These are phyloP conservation scores for Pyronema omphalodes DNA, from an alignment of 495 filamentous ascomycete species.

Conservation along the genomic window DNA sequence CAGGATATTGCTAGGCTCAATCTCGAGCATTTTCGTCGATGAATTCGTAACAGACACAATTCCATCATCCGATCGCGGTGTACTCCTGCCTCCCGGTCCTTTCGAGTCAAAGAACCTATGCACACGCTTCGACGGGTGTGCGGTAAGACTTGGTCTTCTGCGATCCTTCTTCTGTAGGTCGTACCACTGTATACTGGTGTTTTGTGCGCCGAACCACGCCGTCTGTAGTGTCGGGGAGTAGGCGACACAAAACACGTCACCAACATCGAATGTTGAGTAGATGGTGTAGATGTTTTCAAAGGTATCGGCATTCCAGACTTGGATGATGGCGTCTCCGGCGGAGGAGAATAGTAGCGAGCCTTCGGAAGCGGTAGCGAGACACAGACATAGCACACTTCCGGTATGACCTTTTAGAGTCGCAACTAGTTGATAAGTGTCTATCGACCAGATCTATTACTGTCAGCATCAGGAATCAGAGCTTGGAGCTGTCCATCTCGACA, in stretches of 20 bases:
- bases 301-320: conserved; percentile 48
- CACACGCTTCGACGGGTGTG: conserved; percentile 61
- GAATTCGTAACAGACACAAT: conserved; percentile 21
- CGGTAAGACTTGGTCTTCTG: conserved; percentile 35
- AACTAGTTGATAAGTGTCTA: conserved; percentile 65
- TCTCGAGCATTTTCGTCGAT: conserved; percentile 48
- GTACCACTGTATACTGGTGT: conserved; percentile 70
- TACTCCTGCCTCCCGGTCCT: conserved; percentile 54
- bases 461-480: background rate
- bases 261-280: conserved; percentile 85
- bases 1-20: conserved; percentile 60
- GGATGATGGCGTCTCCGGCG: conserved; percentile 76
- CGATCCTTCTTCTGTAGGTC: conserved; percentile 31
- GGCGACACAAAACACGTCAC: conserved; percentile 82
- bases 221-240: conserved; percentile 64
- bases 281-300: conserved; percentile 65
- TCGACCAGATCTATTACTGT: conserved; percentile 47
- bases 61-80: conserved; percentile 37
- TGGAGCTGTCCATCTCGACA: conserved; percentile 4
- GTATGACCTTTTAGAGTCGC: conserved; percentile 66
- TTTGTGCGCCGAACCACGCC: conserved; percentile 83
- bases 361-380: conserved; percentile 55
- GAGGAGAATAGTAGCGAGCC: conserved; percentile 68
- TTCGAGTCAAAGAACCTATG: conserved; percentile 90
- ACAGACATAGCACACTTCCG: conserved; percentile 74